Evolutionary conservation across 73 alveolate genomes (phyloP).

Genomic region (Paramecium octaurelia): DNA sequence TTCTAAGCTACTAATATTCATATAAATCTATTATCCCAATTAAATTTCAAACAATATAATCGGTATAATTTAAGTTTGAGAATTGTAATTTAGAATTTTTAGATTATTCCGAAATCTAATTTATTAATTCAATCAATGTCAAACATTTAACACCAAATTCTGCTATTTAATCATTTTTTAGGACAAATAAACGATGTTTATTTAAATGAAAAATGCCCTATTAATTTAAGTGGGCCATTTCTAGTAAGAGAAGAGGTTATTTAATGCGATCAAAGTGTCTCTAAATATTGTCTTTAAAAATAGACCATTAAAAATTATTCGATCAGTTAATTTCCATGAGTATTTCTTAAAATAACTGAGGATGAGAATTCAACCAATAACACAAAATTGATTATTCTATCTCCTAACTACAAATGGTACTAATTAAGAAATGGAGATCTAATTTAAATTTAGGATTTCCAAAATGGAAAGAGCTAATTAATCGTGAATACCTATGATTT

Average conservation of each 20-base stretch:
- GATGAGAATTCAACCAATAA: neutral
- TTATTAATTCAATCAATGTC: neutral
- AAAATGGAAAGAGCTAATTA: too few relatives aligned
- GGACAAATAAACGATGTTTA: neutral
- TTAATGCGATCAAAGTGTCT: neutral
- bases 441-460: neutral
- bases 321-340: too few relatives aligned
- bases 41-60: neutral
- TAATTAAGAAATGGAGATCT: neutral
- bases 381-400: neutral
- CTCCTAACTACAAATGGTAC: neutral
- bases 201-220: neutral
- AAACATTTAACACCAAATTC: neutral
- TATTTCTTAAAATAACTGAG: neutral
- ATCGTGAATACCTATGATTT: neutral
- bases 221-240: neutral
- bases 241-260: neutral
- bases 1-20: neutral
- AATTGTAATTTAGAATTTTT: neutral
- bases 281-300: too few relatives aligned
- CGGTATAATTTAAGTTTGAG: neutral
- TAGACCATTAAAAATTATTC: too few relatives aligned
- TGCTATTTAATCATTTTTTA: neutral
- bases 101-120: neutral
- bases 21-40: neutral